Conservation (phyloP, 1,284 basidiomycete genomes). For the Ganoderma resinaceum region DNA sequence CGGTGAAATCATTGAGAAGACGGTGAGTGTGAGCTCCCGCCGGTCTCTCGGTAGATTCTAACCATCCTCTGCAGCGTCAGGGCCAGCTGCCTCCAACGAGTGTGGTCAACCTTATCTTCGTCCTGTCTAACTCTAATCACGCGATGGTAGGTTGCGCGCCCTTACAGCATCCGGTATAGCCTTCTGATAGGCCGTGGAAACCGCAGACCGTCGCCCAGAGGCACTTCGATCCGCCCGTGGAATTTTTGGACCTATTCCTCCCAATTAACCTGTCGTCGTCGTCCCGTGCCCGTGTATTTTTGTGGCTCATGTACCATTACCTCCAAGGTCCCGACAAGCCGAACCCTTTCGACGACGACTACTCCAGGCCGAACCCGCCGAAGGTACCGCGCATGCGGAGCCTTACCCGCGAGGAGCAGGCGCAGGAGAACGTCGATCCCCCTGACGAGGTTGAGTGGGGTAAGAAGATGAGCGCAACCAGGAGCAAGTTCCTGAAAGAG, state of each 20-base stretch:
- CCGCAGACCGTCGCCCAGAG: conserved; percentile 67
- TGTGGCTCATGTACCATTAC: conserved; percentile 61
- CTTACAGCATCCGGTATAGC: conserved; percentile 9
- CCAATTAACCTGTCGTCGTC: conserved; percentile 73
- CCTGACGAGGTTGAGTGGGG: conserved; percentile 51
- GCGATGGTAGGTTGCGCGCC: conserved; percentile 35
- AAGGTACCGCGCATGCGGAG: conserved; percentile 46
- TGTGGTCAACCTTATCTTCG: conserved; percentile 81
- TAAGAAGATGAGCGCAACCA: conserved; percentile 45
- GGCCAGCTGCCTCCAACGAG: conserved; percentile 77
- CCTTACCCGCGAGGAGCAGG: conserved; percentile 45
- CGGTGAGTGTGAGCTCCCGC: conserved; percentile 49
- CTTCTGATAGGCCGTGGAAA: conserved; percentile 21
- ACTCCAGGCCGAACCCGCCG: conserved; percentile 44
- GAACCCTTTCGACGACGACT: conserved; percentile 54
- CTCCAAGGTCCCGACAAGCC: conserved; percentile 47
- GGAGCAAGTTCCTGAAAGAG: conserved; percentile 49
- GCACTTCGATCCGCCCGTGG: conserved; percentile 79
- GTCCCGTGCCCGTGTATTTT: conserved; percentile 76
- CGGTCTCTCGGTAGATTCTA: conserved; percentile 13
- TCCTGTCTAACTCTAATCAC: conserved; percentile 57
- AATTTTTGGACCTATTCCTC: conserved; percentile 84
- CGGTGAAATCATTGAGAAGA: conserved; percentile 69
- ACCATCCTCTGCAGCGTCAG: conserved; percentile 49
- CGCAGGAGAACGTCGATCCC: conserved; percentile 49